phyloP scores from a whole-genome alignment of 1,284 basidiomycete genomes.

The Ustilago trichophora region DNA sequence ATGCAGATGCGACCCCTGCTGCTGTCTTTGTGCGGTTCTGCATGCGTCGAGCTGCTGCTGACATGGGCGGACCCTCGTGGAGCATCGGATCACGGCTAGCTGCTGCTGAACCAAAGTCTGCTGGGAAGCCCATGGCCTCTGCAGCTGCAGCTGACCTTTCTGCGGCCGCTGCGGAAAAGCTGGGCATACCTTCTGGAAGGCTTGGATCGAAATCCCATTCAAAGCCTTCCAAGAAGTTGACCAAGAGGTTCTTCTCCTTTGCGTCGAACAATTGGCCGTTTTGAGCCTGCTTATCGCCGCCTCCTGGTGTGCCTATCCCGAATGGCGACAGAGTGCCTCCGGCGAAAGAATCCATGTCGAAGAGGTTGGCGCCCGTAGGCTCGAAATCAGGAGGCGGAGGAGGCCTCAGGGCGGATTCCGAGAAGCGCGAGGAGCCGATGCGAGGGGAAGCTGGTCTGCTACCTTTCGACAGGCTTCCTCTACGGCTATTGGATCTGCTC shows the following conservation, averaged over 20 bases:
- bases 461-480: constrained; percentile 46
- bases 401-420: constrained; percentile 39
- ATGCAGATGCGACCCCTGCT: constrained; percentile 14
- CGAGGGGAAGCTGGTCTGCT: constrained; percentile 42
- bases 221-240: constrained; percentile 58
- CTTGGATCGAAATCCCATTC: constrained; percentile 62
- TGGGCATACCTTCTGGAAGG: constrained; percentile 57
- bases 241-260: constrained; percentile 49
- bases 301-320: constrained; percentile 31
- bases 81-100: constrained; percentile 32
- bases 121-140: constrained; percentile 33
- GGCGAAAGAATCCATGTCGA: constrained; percentile 33
- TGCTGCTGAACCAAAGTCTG: constrained; percentile 20
- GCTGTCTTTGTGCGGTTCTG: constrained; percentile 26
- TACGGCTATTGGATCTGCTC: constrained; percentile 39
- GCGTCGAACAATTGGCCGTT: constrained; percentile 50
- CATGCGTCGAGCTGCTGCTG: constrained; percentile 30
- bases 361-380: constrained; percentile 38
- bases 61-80: constrained; percentile 21
- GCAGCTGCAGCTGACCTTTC: constrained; percentile 39
- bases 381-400: constrained; percentile 52
- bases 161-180: constrained; percentile 55
- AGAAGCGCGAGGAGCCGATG: constrained; percentile 32
- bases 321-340: constrained; percentile 32
- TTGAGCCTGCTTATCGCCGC: constrained; percentile 15